Conservation (phyloP, 1,139 yeast species). For the Kurtzmaniella natalensis region DNA sequence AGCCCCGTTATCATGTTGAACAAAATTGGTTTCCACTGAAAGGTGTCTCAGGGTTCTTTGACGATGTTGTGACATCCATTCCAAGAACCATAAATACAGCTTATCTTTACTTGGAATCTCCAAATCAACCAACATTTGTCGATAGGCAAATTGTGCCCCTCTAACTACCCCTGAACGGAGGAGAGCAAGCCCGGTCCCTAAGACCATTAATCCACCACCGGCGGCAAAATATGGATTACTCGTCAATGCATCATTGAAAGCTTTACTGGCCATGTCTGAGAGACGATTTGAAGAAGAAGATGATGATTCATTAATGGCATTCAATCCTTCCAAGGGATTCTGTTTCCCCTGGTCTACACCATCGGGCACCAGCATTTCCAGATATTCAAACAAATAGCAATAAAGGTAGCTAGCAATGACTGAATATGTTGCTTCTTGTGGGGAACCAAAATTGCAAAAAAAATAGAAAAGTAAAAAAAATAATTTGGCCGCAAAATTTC, state of each 20-base stretch:
- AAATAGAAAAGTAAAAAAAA: too few relatives aligned
- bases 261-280: slow-evolving; percentile 34
- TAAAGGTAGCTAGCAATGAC: too few relatives aligned
- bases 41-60: slow-evolving; percentile 75
- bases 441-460: too few relatives aligned
- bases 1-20: slow-evolving; percentile 92
- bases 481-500: too few relatives aligned
- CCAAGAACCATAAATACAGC: slow-evolving; percentile 90
- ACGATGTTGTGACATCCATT: slow-evolving; percentile 90
- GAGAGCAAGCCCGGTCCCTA: slow-evolving; percentile 83
- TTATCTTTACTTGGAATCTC: slow-evolving; percentile 94
- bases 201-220: slow-evolving; percentile 92
- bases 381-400: too few relatives aligned
- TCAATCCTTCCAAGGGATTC: too few relatives aligned
- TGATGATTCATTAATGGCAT: too few relatives aligned
- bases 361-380: too few relatives aligned
- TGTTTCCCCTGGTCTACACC: too few relatives aligned
- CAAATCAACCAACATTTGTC: slow-evolving; percentile 83
- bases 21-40: slow-evolving; percentile 81
- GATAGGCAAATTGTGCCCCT: slow-evolving; percentile 63
- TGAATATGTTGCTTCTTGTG: too few relatives aligned
- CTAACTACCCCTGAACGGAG: slow-evolving; percentile 67
- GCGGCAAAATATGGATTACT: slow-evolving; percentile 95
- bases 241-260: slow-evolving; percentile 53
- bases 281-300: too few relatives aligned